Base-by-base conservation (phyloP, 139 green algal genomes). In the Chlamydomonas sphaeroides region DNA sequence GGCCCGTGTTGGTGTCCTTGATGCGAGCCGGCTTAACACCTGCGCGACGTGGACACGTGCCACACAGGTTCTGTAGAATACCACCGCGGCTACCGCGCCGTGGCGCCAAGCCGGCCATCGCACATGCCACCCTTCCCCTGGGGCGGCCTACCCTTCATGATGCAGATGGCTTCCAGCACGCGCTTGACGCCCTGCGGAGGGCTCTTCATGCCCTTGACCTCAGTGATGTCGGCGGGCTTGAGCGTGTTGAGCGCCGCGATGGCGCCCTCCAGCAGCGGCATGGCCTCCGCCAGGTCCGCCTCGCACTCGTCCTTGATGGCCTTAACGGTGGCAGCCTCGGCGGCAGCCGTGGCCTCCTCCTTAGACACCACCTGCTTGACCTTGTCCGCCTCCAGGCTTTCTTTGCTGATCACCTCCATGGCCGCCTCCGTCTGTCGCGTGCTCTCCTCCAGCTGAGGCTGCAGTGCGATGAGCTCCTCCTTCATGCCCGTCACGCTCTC, bases 201-300 rank as follows among this genome's bases (percentile, higher is more conserved):
- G 82, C 90, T 95, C 86, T 97, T 97, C 93, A 96, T 95, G 75
- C 89, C 91, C 90, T 97, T 97, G 28, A 96, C 91, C 84, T 97
- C 93, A 15, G 88, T 93, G 83, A 97, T 95, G 88, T 97, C 93
- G 21, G 84, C 86, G 83, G 94, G 95, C 49, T 91, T 97, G 18
- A 97, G 87, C 36, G 92, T 97, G 83, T 96, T 85, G 5, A 97
- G 89, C 39, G 91, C 92, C 68, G 85, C 70, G 32, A 97, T 70
- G 20, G 93, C 93, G 11, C 71, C 83, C 65, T 97, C 82, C 32
- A 97, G 89, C 68, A 93, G 67, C 11, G 93, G 93, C 87, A 96
- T 89, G 18, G 93, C 93, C 87, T 88, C 83, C 21, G 78, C 73
- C 57, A 96, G 86, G 80, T 95, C 89, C 25, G 72, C 89, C 86